Evolutionary conservation across 2,329 filamentous ascomycete species (phyloP), one percentile per base, ranked within the genome.

Genomic region (Sordariomycetes sp.): DNA sequence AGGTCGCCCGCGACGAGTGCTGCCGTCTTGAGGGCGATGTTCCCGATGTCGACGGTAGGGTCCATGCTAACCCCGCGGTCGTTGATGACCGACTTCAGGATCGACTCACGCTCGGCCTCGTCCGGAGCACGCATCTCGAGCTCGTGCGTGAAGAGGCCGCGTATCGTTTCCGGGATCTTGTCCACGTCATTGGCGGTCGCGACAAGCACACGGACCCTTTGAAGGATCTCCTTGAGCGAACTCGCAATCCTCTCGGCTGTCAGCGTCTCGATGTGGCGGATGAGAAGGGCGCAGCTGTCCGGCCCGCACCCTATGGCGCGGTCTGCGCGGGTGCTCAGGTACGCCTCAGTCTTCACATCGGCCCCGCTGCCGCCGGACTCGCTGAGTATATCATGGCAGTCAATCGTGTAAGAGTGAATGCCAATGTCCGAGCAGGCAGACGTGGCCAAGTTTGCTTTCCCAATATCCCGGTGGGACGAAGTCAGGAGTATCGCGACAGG

Each of bases 171-270:
- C 0, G 93, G 89, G 1, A 99, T 83, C 70, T 97, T 95, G 68
- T 97, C 94, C 0, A 97, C 85, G 64, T 97, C 93, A 7, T 91
- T 96, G 0, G 93, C 97, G 0, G 94, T 99, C 0, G 94, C 93
- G 64, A 99, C 86, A 25, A 99, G 74, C 2, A 97, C 89, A 58
- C 94, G 79, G 3, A 85, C 85, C 53, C 88, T 86, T n/a, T 82
- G 78, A 24, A 97, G 73, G 2, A 97, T 86, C 61, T 96, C 89
- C 67, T 90, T 89, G 67, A 99, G 78, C 0, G 90, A 89, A 3
- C 87, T 82, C 20, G 90, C 85, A 77, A 97, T 97, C 43, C 93
- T 83, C 69, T 97, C 94, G 0, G 92, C 91, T 1, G 89, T 95
- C 62, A 99, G 75, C 0, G 92, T 89, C 64, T 99, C 94, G 48